Conservation (phyloP, 1,139 yeast genomes). For the Scheffersomyces insectosa region DNA sequence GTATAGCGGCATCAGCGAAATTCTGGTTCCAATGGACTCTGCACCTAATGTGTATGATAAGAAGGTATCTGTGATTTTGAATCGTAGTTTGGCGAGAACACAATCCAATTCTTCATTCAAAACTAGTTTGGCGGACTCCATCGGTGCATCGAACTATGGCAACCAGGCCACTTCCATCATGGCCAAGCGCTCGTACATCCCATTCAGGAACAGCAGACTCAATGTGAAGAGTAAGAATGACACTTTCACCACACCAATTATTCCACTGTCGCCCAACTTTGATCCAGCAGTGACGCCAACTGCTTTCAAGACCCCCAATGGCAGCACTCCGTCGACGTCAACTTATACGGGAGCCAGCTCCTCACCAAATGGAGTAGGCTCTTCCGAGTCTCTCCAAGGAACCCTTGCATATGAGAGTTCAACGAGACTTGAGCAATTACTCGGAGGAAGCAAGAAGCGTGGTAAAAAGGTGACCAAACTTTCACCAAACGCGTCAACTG, state of each 20-base stretch:
- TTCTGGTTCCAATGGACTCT: slow-evolving; percentile 57
- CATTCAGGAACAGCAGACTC: slow-evolving; percentile 40
- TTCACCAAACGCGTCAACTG: slow-evolving; percentile 14
- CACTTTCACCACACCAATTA: slow-evolving; percentile 22
- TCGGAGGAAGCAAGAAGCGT: slow-evolving; percentile 30
- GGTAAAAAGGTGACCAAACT: slow-evolving; percentile 18
- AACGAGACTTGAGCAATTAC: slow-evolving; percentile 26
- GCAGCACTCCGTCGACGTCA: slow-evolving; percentile 2
- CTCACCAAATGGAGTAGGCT: slow-evolving; percentile 1
- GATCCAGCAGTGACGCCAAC: slow-evolving; percentile 6
- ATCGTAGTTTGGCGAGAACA: slow-evolving; percentile 72
- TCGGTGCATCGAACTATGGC: slow-evolving; percentile 29
- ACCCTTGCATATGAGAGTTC: slow-evolving; percentile 8
- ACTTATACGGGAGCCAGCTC: slow-evolving; percentile 1
- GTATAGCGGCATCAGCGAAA: slow-evolving; percentile 32
- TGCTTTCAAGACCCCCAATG: slow-evolving; percentile 11
- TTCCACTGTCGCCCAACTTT: slow-evolving; percentile 9
- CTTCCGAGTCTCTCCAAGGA: slow-evolving; percentile 8
- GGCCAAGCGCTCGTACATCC: slow-evolving; percentile 42
- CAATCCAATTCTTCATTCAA: slow-evolving; percentile 78
- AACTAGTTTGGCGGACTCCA: slow-evolving; percentile 67
- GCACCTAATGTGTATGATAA: slow-evolving; percentile 81
- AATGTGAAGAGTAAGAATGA: slow-evolving; percentile 18
- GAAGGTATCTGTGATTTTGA: slow-evolving; percentile 73
- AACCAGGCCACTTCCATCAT: slow-evolving; percentile 15